Evolutionary conservation across 2,329 filamentous ascomycete genomes (phyloP), one percentile per base, ranked within the genome.

Genomic region (Helicocarpus griseus): DNA sequence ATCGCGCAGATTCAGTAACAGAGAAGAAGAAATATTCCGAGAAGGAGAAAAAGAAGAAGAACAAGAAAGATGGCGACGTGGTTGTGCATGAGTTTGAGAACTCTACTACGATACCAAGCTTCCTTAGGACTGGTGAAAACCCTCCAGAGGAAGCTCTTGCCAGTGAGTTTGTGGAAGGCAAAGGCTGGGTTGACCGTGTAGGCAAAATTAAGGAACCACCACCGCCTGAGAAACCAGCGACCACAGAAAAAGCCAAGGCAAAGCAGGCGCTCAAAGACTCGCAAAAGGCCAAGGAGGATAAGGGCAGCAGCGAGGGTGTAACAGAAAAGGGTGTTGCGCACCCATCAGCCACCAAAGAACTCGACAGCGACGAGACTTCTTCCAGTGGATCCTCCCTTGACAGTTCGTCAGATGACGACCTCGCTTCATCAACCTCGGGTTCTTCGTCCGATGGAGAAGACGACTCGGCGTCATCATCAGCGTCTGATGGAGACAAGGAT

Each of bases 11-110:
- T 14, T 52, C 54, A n/a, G 47, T 47, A 21, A 55, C 54, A 26
- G 43, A 52, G 17, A 43, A 31, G 17, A 41, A 39, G 22, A 50
- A 55, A 21, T 53, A 55, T 21, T 57, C 57, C 31, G 49, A 55
- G 14, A 70, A 69, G 45, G 86, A 75, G 56, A 76, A 76, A 58
- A 82, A 79, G 58, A 82, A 79, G 58, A 82, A 81, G 59, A 81
- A 79, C 64, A 80, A 79, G 57, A 79, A 77, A 54, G 79, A 81
- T 60, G 76, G 74, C 21, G 80, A 86, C 53, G 76, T 84, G 1
- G 22, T 88, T 3, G 78, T 97, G 2, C 90, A 97, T 67, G 93
- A 98, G 65, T 97, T 96, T 64, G 81, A 86, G 60, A 89, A 89
- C 65, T 89, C 86, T 6, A 82, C 81, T 35, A 91, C 89, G 61